Percentiles rank a stretch among this genome's conserved stretches.
These are phyloP conservation scores for Cucurbita argyrosperma DNA, from an alignment of 306 rosid species.

Conservation along the genomic window DNA sequence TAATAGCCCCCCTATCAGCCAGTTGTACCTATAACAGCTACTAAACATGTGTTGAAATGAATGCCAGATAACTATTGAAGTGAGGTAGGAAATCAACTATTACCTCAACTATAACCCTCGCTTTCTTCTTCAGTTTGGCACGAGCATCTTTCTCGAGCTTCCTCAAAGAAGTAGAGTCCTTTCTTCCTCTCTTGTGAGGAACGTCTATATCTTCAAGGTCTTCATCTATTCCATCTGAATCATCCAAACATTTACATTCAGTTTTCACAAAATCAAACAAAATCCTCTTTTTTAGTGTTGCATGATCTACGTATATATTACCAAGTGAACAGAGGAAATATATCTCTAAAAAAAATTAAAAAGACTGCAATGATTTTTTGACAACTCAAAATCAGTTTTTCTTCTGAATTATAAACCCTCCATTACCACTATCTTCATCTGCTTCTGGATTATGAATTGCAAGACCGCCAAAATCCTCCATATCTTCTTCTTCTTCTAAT, in stretches of 20 bases:
- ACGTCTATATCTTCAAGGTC: conserved; percentile 38
- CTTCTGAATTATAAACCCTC: neutral
- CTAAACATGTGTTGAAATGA: neutral
- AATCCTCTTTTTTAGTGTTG: neutral
- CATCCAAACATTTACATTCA: conserved; percentile 10
- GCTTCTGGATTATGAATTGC: conserved; percentile 10
- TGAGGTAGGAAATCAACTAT: conserved; percentile 3
- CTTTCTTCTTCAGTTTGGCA: conserved; percentile 41
- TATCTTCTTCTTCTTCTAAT: conserved; percentile 70
- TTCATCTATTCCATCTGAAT: conserved; percentile 41
- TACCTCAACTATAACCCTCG: conserved; percentile 85
- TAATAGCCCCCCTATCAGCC: neutral
- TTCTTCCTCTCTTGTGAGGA: conserved; percentile 23
- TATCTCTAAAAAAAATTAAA: neutral
- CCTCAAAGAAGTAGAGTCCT: conserved; percentile 26
- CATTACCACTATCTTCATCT: conserved; percentile 18
- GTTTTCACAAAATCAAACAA: neutral
- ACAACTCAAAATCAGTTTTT: neutral
- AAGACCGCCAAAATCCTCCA: conserved; percentile 64
- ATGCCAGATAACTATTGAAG: neutral
- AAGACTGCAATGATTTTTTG: neutral
- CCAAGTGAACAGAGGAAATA: neutral
- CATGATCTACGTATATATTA: neutral
- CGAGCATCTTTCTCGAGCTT: conserved; percentile 35
- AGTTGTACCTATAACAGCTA: neutral